Evolutionary conservation across 495 filamentous ascomycete genomes (phyloP).

Genomic region (Aspergillus ostianus): DNA sequence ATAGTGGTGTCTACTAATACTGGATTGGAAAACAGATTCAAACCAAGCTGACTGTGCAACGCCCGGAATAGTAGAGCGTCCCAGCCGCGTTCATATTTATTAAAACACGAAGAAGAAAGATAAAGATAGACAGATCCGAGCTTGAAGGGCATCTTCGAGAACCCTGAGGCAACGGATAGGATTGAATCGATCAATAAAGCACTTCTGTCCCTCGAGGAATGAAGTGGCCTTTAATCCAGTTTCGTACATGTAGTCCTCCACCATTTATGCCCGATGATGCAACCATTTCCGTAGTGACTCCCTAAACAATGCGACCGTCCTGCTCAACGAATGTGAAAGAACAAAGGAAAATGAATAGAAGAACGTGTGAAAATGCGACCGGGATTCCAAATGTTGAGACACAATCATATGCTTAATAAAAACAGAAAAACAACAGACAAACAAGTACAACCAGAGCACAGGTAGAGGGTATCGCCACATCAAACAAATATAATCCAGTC

Average conservation of each 20-base stretch:
- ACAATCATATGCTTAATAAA: constrained; percentile 1
- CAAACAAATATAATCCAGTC: constrained; percentile 14
- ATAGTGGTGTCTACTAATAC: neutral
- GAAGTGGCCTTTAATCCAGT: constrained; percentile 4
- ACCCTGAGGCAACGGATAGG: constrained; percentile 1
- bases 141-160: constrained; percentile 10
- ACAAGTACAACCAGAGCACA: constrained; percentile 12
- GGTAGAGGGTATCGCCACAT: constrained; percentile 30
- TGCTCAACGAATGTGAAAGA: constrained; percentile 4
- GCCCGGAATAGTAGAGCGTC: constrained; percentile 16
- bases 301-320: constrained; percentile 23
- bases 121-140: constrained; percentile 10
- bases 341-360: constrained; percentile 4
- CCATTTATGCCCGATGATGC: constrained; percentile 24
- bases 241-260: constrained; percentile 15
- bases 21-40: neutral
- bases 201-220: neutral
- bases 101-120: constrained; percentile 15
- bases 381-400: constrained; percentile 7
- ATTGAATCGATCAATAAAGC: constrained; percentile 2
- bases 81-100: constrained; percentile 18
- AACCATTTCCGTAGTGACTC: constrained; percentile 19
- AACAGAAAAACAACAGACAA: constrained; percentile 13
- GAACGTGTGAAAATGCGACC: constrained; percentile 14
- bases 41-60: neutral